Conservation (phyloP, 2,329 filamentous ascomycete genomes). For the Fusarium avenaceum region DNA sequence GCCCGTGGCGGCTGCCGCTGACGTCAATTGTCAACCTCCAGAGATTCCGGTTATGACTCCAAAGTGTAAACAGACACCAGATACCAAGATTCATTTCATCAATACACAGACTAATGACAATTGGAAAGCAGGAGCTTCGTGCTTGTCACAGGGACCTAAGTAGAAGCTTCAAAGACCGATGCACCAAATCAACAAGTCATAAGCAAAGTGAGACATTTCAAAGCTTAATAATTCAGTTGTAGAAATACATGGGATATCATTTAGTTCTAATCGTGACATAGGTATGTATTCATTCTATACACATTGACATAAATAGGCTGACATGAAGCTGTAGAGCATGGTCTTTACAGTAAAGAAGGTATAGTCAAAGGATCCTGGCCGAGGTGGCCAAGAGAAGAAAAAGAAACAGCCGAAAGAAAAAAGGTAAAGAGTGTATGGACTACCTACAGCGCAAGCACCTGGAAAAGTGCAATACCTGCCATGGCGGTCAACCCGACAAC, state of each 20-base stretch:
- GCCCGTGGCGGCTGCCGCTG: conserved; percentile 31
- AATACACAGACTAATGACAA: background rate
- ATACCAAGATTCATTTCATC: background rate
- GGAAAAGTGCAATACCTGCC: conserved; percentile 46
- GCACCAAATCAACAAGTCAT: background rate
- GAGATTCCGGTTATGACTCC: conserved; percentile 8
- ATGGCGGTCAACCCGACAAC: conserved; percentile 47
- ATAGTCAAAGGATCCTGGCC: conserved; percentile 12
- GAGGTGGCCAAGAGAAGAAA: conserved; percentile 20
- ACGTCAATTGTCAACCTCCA: conserved; percentile 28
- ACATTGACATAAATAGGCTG: conserved; percentile 24
- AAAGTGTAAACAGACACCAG: conserved; percentile 3
- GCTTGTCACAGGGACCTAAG: background rate
- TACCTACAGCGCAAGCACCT: conserved; percentile 51
- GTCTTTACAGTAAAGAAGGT: conserved; percentile 22
- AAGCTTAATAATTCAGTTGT: background rate
- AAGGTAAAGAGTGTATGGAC: conserved; percentile 6
- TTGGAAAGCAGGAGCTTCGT: background rate
- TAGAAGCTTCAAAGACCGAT: no score
- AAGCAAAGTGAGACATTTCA: background rate
- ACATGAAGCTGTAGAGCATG: conserved; percentile 26
- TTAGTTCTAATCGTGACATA: conserved; percentile 11
- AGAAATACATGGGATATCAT: conserved; percentile 14
- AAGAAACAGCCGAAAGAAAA: background rate
- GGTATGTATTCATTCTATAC: conserved; percentile 25